Conservation (phyloP, 805 yeast genomes). For the Candida ipomoeae region DNA sequence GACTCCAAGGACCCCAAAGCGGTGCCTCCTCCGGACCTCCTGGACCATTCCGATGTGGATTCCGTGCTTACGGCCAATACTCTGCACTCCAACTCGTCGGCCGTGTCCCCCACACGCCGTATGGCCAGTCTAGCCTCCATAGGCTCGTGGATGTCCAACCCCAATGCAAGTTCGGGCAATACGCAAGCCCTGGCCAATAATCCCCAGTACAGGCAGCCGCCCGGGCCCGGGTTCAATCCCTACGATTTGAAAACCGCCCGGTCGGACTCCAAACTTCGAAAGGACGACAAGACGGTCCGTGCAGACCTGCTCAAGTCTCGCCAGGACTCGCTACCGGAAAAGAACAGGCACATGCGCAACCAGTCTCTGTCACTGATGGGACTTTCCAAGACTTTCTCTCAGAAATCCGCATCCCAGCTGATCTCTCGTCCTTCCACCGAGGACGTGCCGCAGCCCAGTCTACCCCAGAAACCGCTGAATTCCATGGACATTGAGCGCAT, state of each 20-base stretch:
- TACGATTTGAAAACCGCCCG: conserved; percentile 25
- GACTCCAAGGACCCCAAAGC: conserved; percentile 10
- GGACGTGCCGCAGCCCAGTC: conserved; percentile 17
- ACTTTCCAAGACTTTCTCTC: neutral
- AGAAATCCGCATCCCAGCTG: conserved; percentile 1
- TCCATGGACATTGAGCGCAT: conserved; percentile 63
- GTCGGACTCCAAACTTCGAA: conserved; percentile 4
- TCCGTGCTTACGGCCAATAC: conserved; percentile 19
- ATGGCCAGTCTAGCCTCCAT: conserved; percentile 8
- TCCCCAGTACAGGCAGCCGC: neutral
- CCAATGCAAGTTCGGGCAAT: conserved; percentile 6
- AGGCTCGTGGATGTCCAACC: conserved; percentile 6
- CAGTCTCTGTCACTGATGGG: conserved; percentile 8
- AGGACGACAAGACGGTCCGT: conserved; percentile 7
- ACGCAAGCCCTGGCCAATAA: conserved; percentile 20
- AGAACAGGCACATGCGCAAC: conserved; percentile 7
- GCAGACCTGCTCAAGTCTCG: conserved; percentile 6
- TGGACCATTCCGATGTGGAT: conserved; percentile 33
- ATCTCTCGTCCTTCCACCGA: conserved; percentile 9
- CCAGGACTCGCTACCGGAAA: conserved; percentile 3
- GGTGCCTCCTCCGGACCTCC: conserved; percentile 4
- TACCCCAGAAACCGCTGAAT: conserved; percentile 63
- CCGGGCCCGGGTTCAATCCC: conserved; percentile 32
- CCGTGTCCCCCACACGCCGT: conserved; percentile 5
- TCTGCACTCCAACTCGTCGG: conserved; percentile 2